Evolutionary conservation across 2,329 filamentous ascomycete species (phyloP).

Genomic region (Ilyonectria robusta): DNA sequence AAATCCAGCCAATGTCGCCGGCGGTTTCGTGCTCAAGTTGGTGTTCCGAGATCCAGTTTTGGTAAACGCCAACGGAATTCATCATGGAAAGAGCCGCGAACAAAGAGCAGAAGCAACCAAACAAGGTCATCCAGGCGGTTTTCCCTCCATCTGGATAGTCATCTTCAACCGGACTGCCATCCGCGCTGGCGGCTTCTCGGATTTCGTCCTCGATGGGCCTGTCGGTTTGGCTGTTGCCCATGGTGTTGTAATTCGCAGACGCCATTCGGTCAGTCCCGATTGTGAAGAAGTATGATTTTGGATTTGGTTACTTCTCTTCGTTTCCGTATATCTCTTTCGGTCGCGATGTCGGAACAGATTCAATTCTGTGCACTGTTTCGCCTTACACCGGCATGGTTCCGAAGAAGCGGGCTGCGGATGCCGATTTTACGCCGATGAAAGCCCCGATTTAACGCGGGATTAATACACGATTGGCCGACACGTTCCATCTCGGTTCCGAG

Average conservation of each 20-base stretch:
- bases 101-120: conserved; percentile 76
- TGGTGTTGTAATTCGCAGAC: neutral
- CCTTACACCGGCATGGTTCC: neutral
- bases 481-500: neutral
- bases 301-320: neutral
- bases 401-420: neutral
- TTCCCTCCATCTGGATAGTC: conserved; percentile 73
- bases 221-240: neutral
- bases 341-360: neutral
- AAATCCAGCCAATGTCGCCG: conserved; percentile 77
- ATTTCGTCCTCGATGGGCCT: neutral
- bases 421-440: conserved; percentile 5
- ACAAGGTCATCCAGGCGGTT: conserved; percentile 75
- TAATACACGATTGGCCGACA: neutral
- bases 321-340: neutral
- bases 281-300: neutral
- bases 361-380: neutral
- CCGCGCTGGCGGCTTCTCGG: neutral
- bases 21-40: conserved; percentile 71
- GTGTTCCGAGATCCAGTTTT: conserved; percentile 72
- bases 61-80: conserved; percentile 74
- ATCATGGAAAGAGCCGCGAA: conserved; percentile 74
- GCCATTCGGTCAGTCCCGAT: conserved; percentile 5
- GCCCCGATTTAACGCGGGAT: neutral
- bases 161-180: neutral